Evolutionary conservation across 306 rosid genomes (phyloP).

Genomic region (Elaeagnus macrophylla): DNA sequence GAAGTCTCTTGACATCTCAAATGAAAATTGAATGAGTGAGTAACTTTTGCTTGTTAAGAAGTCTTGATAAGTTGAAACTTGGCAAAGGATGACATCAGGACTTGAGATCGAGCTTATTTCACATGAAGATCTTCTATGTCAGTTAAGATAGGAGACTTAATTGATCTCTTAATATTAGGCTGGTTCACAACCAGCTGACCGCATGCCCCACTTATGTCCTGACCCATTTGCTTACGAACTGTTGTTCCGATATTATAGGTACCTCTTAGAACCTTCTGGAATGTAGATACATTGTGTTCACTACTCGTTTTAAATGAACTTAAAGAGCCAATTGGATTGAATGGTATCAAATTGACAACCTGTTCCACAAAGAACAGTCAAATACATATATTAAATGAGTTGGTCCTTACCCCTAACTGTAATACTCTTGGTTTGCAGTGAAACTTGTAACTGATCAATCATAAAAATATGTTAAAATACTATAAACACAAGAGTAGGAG

Average conservation of each 20-base stretch:
- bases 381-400: not conserved
- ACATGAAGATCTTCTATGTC: slow-evolving; percentile 85
- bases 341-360: slow-evolving; percentile 94
- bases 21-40: too few species aligned
- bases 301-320: slow-evolving; percentile 68
- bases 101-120: slow-evolving; percentile 4
- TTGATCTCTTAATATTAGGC: slow-evolving; percentile 44
- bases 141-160: slow-evolving; percentile 31
- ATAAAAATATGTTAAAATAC: too few species aligned
- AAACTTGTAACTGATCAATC: too few species aligned
- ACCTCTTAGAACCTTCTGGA: slow-evolving; percentile 81
- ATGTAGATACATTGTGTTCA: slow-evolving; percentile 51
- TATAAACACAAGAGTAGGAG: too few species aligned
- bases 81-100: not conserved
- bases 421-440: too few species aligned
- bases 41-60: too few species aligned
- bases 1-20: too few species aligned
- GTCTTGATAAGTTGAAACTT: too few species aligned
- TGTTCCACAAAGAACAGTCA: slow-evolving; percentile 30
- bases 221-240: slow-evolving; percentile 87
- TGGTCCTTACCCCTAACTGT: too few species aligned
- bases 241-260: slow-evolving; percentile 72
- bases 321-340: slow-evolving; percentile 76
- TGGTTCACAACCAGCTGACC: slow-evolving; percentile 77
- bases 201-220: slow-evolving; percentile 97